Evolutionary conservation across 177 flowering plant species (phyloP).

Genomic region (Vitis hybrid): DNA sequence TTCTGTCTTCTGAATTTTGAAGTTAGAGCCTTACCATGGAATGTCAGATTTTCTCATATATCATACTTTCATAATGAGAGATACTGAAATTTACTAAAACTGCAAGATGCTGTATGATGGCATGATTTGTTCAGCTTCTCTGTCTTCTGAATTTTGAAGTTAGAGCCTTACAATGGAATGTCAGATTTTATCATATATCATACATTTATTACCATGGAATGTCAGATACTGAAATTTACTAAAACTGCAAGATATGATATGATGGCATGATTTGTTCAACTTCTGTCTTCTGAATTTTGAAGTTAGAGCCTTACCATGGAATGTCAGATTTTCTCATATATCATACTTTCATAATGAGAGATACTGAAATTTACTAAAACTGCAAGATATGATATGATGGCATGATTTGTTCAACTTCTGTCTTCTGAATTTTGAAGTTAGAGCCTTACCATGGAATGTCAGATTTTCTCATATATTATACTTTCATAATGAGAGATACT

Average conservation of each 20-base stretch:
- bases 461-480: too few species aligned
- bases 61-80: too few species aligned
- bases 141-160: background rate
- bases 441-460: too few species aligned
- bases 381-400: background rate
- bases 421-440: background rate
- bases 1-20: constrained; percentile 1
- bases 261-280: background rate
- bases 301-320: too few species aligned
- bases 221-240: background rate
- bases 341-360: too few species aligned
- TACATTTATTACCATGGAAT: background rate
- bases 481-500: too few species aligned
- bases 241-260: background rate
- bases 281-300: background rate
- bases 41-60: too few species aligned
- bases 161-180: too few species aligned
- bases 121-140: background rate
- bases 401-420: background rate
- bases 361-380: background rate
- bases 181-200: too few species aligned
- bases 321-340: too few species aligned
- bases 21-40: too few species aligned
- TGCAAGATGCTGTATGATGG: background rate
- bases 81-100: background rate